Evolutionary conservation across 1,284 basidiomycete genomes (phyloP).

Genomic region (Boletus subluridellus): DNA sequence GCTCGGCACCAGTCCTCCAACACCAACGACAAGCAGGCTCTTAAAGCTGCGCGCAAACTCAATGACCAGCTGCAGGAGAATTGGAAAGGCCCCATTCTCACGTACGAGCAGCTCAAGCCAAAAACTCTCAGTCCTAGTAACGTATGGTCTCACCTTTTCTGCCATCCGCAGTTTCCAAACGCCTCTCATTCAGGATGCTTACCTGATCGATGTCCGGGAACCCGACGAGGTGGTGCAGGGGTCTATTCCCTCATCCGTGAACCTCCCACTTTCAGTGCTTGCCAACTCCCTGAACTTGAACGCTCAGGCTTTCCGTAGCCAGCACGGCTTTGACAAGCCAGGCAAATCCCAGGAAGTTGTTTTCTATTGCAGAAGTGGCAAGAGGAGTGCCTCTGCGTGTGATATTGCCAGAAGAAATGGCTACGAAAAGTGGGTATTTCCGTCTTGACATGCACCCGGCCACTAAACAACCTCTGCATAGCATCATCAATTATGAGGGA

Average conservation of each 20-base stretch:
- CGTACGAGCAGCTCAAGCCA: slow-evolving; percentile 83
- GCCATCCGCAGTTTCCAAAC: background rate
- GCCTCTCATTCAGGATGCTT: slow-evolving; percentile 56
- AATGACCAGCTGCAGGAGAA: slow-evolving; percentile 56
- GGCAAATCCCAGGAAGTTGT: slow-evolving; percentile 71
- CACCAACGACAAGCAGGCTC: slow-evolving; percentile 28
- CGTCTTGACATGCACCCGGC: background rate
- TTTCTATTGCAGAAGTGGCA: slow-evolving; percentile 94
- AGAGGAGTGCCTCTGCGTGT: slow-evolving; percentile 77
- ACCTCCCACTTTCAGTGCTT: slow-evolving; percentile 84
- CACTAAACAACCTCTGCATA: slow-evolving; percentile 30
- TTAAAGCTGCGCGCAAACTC: slow-evolving; percentile 42
- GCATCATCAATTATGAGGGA: slow-evolving; percentile 83
- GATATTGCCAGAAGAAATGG: slow-evolving; percentile 85
- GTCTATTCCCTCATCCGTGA: slow-evolving; percentile 93
- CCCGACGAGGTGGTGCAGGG: slow-evolving; percentile 91
- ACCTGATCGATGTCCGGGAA: slow-evolving; percentile 91
- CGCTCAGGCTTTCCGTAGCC: slow-evolving; percentile 58
- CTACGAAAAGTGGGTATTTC: slow-evolving; percentile 67
- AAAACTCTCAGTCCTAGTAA: slow-evolving; percentile 76
- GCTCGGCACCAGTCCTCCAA: slow-evolving; percentile 27
- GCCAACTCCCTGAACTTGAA: slow-evolving; percentile 65
- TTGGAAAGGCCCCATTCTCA: slow-evolving; percentile 68
- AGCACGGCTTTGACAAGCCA: slow-evolving; percentile 87
- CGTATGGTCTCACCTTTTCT: slow-evolving; percentile 46